Base-by-base conservation (phyloP, 768 basidiomycete genomes). In the Boletellus ananas region DNA sequence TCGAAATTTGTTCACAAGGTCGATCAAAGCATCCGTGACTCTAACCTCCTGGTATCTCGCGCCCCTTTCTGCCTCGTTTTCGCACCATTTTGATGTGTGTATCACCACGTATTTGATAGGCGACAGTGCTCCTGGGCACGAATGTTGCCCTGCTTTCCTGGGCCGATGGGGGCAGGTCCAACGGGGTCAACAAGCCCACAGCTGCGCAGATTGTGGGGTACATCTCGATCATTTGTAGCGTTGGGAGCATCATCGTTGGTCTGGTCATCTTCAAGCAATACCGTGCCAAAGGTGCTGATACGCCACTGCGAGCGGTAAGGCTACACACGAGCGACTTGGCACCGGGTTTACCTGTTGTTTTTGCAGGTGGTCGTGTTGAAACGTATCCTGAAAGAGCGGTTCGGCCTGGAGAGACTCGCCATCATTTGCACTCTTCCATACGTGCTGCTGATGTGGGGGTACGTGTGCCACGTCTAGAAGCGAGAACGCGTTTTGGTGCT, bases 391-490 rank as follows among this genome's bases (percentile, higher is more conserved):
- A 52, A 57, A 12, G 52, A 58, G 23, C 43, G 44, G 8, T 53
- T 63, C 17, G 70, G 72, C 13, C 52, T 71, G 3, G 72, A 74
- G 43, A 59, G 65, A 12, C 58, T 76, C 27, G 62, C 74, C 6
- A 69, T 74, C 31, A 61, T 71, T 43, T 75, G 69, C 43, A 71
- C 68, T 49, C 64, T 75, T 37, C 73, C 73, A 6, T 71, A 74
- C 31, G 70, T 70, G 33, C 50, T 73, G 7, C 57, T 75, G 36
- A 65, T 75, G 65, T 75, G 70, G 67, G 58, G 68, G 74, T 74
- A 45, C 47, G 68, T 43, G 0, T 3, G 14, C 5, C 13, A 3
- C 41, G 23, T 4, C 16, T 17, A 8, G 37, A 23, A 5, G 3
- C 9, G 12, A 8, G 3, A 17, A 17, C 2, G 23, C 18, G 36